Percentiles rank a stretch among this genome's conserved stretches.
Conservation (phyloP, 2,329 filamentous ascomycete genomes). For the Neofusicoccum sp. region DNA sequence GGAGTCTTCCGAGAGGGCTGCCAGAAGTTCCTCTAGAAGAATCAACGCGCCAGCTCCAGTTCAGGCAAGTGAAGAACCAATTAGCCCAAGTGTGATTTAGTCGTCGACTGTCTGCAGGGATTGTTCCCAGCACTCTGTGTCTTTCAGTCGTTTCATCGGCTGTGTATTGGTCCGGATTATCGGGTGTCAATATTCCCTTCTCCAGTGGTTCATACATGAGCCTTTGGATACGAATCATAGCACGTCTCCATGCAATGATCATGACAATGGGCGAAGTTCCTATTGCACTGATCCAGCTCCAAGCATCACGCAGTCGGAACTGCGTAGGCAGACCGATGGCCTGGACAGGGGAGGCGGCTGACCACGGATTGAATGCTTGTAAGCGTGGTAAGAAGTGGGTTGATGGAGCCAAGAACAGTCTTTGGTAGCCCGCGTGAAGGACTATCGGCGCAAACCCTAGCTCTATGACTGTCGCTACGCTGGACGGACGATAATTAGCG, state of each 20-base stretch:
- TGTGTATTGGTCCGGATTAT: conserved; percentile 18
- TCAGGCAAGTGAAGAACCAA: conserved; percentile 26
- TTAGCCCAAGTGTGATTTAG: conserved; percentile 26
- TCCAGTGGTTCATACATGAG: conserved; percentile 17
- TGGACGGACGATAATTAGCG: background rate
- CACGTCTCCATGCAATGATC: conserved; percentile 11
- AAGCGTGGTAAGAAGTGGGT: background rate
- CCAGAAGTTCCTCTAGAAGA: background rate
- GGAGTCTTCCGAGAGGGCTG: background rate
- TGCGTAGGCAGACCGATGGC: background rate
- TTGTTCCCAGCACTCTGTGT: conserved; percentile 25
- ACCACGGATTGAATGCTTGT: conserved; percentile 8
- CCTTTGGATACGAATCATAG: conserved; percentile 13
- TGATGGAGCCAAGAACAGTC: conserved; percentile 5
- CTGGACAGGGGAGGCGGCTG: conserved; percentile 1
- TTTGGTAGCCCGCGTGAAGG: conserved; percentile 14
- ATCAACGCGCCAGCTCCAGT: conserved; percentile 25
- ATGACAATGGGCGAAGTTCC: conserved; percentile 1
- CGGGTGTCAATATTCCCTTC: conserved; percentile 10
- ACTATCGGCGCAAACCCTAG: conserved; percentile 14
- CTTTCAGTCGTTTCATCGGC: conserved; percentile 32
- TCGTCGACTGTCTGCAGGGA: conserved; percentile 20
- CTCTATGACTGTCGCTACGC: conserved; percentile 3
- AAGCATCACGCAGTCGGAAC: conserved; percentile 30
- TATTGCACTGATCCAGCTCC: conserved; percentile 19